These are phyloP conservation scores for Mycena metata DNA, from an alignment of 768 basidiomycete genomes.

Conservation along the genomic window DNA sequence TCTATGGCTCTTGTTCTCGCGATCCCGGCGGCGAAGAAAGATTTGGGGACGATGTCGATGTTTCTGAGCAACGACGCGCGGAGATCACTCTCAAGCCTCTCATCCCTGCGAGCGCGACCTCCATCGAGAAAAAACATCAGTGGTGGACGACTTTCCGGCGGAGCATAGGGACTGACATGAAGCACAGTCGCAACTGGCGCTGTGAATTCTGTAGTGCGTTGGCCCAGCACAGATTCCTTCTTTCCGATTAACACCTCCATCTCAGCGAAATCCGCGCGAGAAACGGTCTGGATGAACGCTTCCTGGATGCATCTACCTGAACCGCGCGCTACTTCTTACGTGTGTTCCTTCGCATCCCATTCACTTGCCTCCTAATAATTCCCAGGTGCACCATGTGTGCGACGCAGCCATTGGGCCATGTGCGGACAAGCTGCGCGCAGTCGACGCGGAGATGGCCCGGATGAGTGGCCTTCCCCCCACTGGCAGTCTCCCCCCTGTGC, in stretches of 20 bases:
- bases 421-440: not conserved
- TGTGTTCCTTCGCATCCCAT: constrained; percentile 1
- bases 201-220: constrained; percentile 37
- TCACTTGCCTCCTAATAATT: too few relatives aligned
- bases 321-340: constrained; percentile 19
- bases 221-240: too few relatives aligned
- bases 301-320: constrained; percentile 23
- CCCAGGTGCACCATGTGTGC: constrained; percentile 32
- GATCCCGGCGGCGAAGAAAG: constrained; percentile 23
- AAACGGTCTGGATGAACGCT: constrained; percentile 25
- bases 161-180: constrained; percentile 21
- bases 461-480: not conserved
- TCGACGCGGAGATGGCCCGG: constrained; percentile 4
- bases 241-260: not conserved
- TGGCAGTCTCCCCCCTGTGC: not conserved
- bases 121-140: not conserved
- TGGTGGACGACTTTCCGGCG: constrained; percentile 14
- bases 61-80: constrained; percentile 29
- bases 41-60: not conserved
- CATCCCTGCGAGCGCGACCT: constrained; percentile 19
- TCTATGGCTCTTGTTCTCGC: constrained; percentile 24
- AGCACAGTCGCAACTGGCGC: constrained; percentile 33
- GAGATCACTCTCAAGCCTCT: constrained; percentile 25
- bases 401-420: constrained; percentile 12
- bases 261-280: constrained; percentile 21